Conservation (phyloP, 2,329 filamentous ascomycete species). For the Hypoxylon rubiginosum region DNA sequence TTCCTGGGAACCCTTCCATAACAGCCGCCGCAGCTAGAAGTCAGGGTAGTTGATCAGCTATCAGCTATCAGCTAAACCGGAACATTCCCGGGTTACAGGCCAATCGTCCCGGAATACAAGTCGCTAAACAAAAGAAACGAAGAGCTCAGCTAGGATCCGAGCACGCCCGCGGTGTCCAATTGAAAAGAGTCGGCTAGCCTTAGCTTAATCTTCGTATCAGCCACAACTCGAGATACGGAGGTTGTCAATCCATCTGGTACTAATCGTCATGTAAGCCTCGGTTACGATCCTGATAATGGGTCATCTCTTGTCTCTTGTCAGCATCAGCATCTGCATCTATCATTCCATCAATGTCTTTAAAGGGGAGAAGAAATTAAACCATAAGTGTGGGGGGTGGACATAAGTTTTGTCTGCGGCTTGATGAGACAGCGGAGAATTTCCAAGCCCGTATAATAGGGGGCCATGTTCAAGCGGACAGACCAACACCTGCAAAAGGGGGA, state of each 20-base stretch:
- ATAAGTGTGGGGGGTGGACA: neutral
- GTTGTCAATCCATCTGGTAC: conserved; percentile 14
- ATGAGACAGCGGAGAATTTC: conserved; percentile 25
- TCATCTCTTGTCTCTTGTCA: conserved; percentile 32
- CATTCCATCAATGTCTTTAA: conserved; percentile 17
- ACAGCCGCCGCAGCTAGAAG: conserved; percentile 10
- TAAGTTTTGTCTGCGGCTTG: neutral
- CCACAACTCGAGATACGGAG: conserved; percentile 29
- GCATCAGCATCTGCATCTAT: conserved; percentile 9
- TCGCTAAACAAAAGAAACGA: conserved; percentile 20
- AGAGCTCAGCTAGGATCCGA: conserved; percentile 29
- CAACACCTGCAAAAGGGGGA: conserved; percentile 21
- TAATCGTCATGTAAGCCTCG: conserved; percentile 44
- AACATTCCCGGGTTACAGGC: conserved; percentile 28
- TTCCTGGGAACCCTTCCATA: neutral
- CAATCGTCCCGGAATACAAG: conserved; percentile 24
- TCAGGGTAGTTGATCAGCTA: conserved; percentile 24
- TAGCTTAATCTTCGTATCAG: conserved; percentile 29
- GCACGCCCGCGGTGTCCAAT: conserved; percentile 35
- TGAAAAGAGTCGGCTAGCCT: conserved; percentile 22
- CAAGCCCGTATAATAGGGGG: conserved; percentile 19
- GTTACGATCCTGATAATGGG: conserved; percentile 28
- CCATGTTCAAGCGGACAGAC: conserved; percentile 27
- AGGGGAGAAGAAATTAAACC: conserved; percentile 3
- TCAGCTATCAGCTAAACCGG: conserved; percentile 29